phyloP scores from a whole-genome alignment of 108 stramenopile species.

The Nitzschia sp. region DNA sequence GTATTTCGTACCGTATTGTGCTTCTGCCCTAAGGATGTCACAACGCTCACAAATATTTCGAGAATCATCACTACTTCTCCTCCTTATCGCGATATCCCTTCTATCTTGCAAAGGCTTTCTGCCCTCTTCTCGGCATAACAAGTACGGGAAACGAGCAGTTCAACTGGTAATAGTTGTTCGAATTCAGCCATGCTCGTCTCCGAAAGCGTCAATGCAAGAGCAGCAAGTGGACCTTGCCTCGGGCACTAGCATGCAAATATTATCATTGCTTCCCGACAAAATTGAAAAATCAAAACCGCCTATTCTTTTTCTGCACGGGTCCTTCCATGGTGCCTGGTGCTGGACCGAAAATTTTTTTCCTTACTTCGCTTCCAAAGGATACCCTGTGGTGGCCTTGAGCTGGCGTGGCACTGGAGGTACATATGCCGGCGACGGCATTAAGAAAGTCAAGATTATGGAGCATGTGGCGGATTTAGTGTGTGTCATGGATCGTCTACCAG shows the following conservation, averaged over 20 bases:
- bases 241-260: constrained; percentile 31
- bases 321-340: constrained; percentile 78
- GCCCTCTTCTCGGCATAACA: too few relatives aligned
- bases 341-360: constrained; percentile 59
- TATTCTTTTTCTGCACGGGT: constrained; percentile 68
- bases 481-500: constrained; percentile 30
- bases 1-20: too few relatives aligned
- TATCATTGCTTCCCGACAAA: background rate
- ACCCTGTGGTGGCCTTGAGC: constrained; percentile 53
- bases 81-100: too few relatives aligned
- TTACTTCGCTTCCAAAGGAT: constrained; percentile 51
- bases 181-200: too few relatives aligned
- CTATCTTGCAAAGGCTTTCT: too few relatives aligned
- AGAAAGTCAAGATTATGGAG: constrained; percentile 58
- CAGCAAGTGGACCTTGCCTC: constrained; percentile 18
- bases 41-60: too few relatives aligned
- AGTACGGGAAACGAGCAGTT: too few relatives aligned
- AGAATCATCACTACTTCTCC: too few relatives aligned
- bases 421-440: constrained; percentile 66
- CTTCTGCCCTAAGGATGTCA: too few relatives aligned
- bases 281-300: constrained; percentile 32
- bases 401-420: constrained; percentile 70
- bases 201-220: constrained; percentile 1
- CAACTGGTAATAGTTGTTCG: too few relatives aligned
- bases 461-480: constrained; percentile 50